Evolutionary conservation across 495 filamentous ascomycete genomes (phyloP).

Genomic region (Hypoxylon rickii): DNA sequence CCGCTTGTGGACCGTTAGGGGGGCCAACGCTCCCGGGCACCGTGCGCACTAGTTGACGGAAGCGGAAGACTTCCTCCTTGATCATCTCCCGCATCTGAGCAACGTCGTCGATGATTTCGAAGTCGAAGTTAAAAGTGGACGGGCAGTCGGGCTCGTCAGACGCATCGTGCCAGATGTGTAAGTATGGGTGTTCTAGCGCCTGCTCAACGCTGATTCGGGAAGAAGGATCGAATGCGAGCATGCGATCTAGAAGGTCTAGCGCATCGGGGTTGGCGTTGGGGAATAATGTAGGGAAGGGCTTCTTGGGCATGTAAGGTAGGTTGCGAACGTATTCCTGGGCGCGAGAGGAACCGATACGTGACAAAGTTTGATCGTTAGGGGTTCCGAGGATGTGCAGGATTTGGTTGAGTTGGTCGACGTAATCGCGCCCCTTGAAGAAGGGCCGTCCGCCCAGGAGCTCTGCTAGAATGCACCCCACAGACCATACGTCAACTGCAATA

Average conservation of each 20-base stretch:
- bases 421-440: conserved; percentile 99
- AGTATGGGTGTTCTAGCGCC: conserved; percentile 92
- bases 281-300: conserved; percentile 86
- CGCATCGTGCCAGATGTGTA: conserved; percentile 97
- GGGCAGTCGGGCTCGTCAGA: conserved; percentile 93
- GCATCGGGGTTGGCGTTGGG: conserved; percentile 95
- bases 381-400: conserved; percentile 98
- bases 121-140: conserved; percentile 95
- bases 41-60: conserved; percentile 74
- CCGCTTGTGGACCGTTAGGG: conserved; percentile 34
- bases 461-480: conserved; percentile 95
- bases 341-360: conserved; percentile 90
- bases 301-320: conserved; percentile 93
- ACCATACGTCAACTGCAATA: conserved; percentile 93
- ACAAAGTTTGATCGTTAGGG: conserved; percentile 91
- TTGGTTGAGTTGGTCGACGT: conserved; percentile 98
- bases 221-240: conserved; percentile 96
- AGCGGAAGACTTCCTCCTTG: conserved; percentile 83
- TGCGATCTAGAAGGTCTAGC: conserved; percentile 89
- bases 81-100: conserved; percentile 97
- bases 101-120: conserved; percentile 93
- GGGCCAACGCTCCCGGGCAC: conserved; percentile 53
- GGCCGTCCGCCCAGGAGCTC: conserved; percentile 94
- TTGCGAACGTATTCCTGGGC: conserved; percentile 99
- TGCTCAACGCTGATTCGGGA: conserved; percentile 89